phyloP scores from a whole-genome alignment of 805 yeast species.

The Candida schatavii region DNA sequence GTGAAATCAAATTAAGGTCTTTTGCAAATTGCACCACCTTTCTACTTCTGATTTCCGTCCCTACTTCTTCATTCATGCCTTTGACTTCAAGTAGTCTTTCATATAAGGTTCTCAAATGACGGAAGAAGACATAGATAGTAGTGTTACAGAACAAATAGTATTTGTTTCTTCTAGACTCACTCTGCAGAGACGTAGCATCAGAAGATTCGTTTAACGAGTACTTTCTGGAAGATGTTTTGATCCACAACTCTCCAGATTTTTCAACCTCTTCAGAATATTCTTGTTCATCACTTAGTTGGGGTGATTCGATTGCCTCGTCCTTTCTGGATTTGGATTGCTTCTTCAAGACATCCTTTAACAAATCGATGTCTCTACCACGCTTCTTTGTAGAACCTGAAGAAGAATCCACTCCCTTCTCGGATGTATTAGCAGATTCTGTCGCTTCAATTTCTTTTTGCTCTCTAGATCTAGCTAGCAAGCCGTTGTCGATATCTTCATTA shows the following conservation, averaged over 20 bases:
- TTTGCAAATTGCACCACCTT: slow-evolving; percentile 74
- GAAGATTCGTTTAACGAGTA: not conserved
- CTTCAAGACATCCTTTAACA: slow-evolving; percentile 59
- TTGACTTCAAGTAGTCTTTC: slow-evolving; percentile 80
- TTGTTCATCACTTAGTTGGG: slow-evolving; percentile 29
- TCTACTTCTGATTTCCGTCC: slow-evolving; percentile 66
- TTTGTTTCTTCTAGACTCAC: slow-evolving; percentile 36
- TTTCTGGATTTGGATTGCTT: slow-evolving; percentile 43
- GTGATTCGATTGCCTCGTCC: slow-evolving; percentile 32
- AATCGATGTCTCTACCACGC: slow-evolving; percentile 52
- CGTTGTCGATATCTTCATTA: slow-evolving; percentile 44
- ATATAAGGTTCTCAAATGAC: slow-evolving; percentile 78
- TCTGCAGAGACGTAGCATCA: not conserved
- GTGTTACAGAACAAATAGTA: slow-evolving; percentile 87
- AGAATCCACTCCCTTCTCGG: slow-evolving; percentile 5
- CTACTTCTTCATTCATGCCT: slow-evolving; percentile 61
- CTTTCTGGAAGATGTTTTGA: slow-evolving; percentile 33
- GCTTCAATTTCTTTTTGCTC: slow-evolving; percentile 10
- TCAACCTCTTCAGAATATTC: slow-evolving; percentile 31
- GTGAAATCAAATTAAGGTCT: slow-evolving; percentile 78
- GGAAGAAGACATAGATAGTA: slow-evolving; percentile 82
- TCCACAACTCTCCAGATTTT: slow-evolving; percentile 42
- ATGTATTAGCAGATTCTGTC: slow-evolving; percentile 13
- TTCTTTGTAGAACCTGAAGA: slow-evolving; percentile 37
- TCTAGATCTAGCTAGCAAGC: slow-evolving; percentile 21